Evolutionary conservation across 2,329 filamentous ascomycete genomes (phyloP).

Genomic region (Calonectria naviculata): DNA sequence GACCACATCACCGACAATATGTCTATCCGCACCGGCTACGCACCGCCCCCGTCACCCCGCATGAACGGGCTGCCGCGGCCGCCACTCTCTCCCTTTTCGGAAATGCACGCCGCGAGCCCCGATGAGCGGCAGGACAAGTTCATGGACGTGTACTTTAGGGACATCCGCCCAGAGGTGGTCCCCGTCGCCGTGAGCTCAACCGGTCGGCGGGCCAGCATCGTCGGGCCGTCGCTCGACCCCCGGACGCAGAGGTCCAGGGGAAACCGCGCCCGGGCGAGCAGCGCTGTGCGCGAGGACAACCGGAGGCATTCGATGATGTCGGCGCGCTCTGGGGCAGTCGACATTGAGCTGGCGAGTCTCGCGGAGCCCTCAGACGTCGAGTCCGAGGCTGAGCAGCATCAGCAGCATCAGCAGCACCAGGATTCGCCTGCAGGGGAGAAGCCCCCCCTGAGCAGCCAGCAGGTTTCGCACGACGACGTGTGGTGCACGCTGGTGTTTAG

Average conservation of each 20-base stretch:
- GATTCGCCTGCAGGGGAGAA: neutral
- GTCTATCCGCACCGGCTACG: slow-evolving; percentile 33
- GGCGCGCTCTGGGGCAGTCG: neutral
- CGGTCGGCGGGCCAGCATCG: slow-evolving; percentile 38
- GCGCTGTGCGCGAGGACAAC: slow-evolving; percentile 19
- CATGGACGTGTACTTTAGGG: slow-evolving; percentile 64
- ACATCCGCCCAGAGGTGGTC: slow-evolving; percentile 55
- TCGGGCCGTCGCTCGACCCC: slow-evolving; percentile 34
- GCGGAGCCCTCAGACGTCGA: neutral
- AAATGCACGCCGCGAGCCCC: slow-evolving; percentile 58
- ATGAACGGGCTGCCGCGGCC: slow-evolving; percentile 4
- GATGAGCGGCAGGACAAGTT: slow-evolving; percentile 62
- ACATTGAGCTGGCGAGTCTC: neutral
- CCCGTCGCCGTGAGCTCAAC: slow-evolving; percentile 44
- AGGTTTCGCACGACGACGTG: slow-evolving; percentile 53
- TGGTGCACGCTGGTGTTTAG: slow-evolving; percentile 67
- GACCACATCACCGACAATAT: slow-evolving; percentile 40
- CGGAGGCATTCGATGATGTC: slow-evolving; percentile 2
- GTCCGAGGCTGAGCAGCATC: slow-evolving; percentile 24
- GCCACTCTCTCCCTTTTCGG: slow-evolving; percentile 50
- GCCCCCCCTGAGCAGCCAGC: slow-evolving; percentile 34
- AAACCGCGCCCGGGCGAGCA: slow-evolving; percentile 38
- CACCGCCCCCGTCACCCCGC: slow-evolving; percentile 19
- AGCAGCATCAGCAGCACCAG: neutral
- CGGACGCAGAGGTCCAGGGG: slow-evolving; percentile 34